Evolutionary conservation across 176 grass and related monocot species (phyloP), one percentile per base, ranked within the genome.

Genomic region (Paspalum vaginatum): DNA sequence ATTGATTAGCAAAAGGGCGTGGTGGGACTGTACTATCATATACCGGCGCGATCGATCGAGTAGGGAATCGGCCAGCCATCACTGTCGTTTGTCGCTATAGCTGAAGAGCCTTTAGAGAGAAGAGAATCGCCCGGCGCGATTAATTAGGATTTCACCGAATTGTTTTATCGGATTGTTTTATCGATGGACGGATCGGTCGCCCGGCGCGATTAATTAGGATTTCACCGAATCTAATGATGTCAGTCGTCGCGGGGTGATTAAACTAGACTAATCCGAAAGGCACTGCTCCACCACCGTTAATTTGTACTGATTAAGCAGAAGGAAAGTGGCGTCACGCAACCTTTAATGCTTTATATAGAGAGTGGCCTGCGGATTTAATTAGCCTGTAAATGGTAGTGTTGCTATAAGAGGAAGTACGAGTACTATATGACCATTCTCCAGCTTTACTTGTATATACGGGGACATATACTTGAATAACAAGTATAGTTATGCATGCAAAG

Each of bases 141-240:
- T n/a, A n/a, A n/a, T n/a, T n/a, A n/a, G n/a, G n/a, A n/a, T n/a
- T n/a, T n/a, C n/a, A n/a, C n/a, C n/a, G n/a, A n/a, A 32, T 32
- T 32, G 32, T 32, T 32, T 32, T 32, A 32, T 2, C n/a, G n/a
- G n/a, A n/a, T n/a, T n/a, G n/a, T n/a, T n/a, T 32, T 32, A 32
- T 32, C 32, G 3, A n/a, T n/a, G n/a, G n/a, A n/a, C n/a, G n/a
- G n/a, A 32, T 32, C 32, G 32, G 32, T 32, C 32, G 32, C 32
- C 18, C 18, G 25, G 41, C 15, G 8, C 15, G 8, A 27, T 48
- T 65, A 47, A 49, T 66, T 74, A 47, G 2, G 84, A 80, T 80
- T 80, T 78, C 13, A 15, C 39, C 69, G 49, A 86, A 86, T 86
- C 76, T 74, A 80, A 57, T 86, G 76, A 80, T 86, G 68, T 39